Evolutionary conservation across 257 asterid genomes (phyloP), one percentile per base, ranked within the genome.

Genomic region (Rehmannia glutinosa): DNA sequence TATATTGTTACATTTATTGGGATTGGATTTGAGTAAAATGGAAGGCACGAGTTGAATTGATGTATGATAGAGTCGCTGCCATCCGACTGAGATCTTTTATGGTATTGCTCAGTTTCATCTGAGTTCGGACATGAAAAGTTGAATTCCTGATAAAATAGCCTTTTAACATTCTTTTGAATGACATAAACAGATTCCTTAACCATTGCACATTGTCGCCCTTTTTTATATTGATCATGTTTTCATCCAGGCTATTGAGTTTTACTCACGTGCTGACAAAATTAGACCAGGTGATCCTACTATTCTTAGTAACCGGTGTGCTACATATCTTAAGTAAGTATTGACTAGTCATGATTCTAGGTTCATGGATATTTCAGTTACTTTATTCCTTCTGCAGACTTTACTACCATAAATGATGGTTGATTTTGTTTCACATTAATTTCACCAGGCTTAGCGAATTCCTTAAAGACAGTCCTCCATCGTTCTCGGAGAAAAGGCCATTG

Each of bases 231-330:
- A 8, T 55, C 17, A n/a, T 7, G 42, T 69, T 66, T 52, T 60
- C 72, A 16, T 35, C 54, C 82, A 88, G 99, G 98, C 98, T 33
- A 78, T 88, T 78, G 92, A 85, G 61, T 78, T 77, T 50, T 94
- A 88, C 72, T 83, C 98, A 20, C 80, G 80, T 69, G 97, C 98
- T 74, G 79, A 78, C 82, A 87, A 79, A 78, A 81, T 87, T 54
- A 89, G 81, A 82, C 92, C 95, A 13, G 77, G 78, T 30, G 90
- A 94, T 81, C 78, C 86, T 19, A 60, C 81, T 62, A 81, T 94
- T 67, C 88, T 94, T 25, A 80, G 90, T 74, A 94, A 88, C 78
- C 83, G 99, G 70, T 91, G 97, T 61, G 77, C 87, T 69, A 84
- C 99, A 46, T 85, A 94, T 84, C 92, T 94, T 51, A 84, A 86